Percentiles rank a stretch among this genome's conserved stretches.
Evolutionary conservation across 2,329 filamentous ascomycete species (phyloP).

Genomic region (Sclerotinia trifoliorum): DNA sequence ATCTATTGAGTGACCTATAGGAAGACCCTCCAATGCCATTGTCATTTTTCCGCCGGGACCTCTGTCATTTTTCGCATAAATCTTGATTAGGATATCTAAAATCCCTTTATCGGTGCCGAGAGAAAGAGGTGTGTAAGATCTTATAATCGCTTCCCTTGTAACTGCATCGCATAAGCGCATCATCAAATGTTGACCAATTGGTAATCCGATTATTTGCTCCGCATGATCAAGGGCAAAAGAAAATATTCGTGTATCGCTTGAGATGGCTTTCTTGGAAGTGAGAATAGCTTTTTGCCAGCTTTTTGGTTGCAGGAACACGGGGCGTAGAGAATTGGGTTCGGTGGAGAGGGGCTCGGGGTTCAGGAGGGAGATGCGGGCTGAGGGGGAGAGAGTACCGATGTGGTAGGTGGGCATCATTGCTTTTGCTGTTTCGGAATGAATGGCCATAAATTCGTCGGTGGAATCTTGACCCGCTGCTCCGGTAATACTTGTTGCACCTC

Average conservation of each 20-base stretch:
- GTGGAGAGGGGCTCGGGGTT: slow-evolving; percentile 40
- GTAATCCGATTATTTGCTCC: slow-evolving; percentile 70
- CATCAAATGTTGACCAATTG: slow-evolving; percentile 84
- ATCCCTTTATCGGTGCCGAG: slow-evolving; percentile 58
- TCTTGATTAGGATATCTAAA: slow-evolving; percentile 76
- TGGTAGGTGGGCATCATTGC: slow-evolving; percentile 85
- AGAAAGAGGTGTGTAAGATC: slow-evolving; percentile 84
- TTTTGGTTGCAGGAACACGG: slow-evolving; percentile 69
- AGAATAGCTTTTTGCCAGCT: slow-evolving; percentile 73
- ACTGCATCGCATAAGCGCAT: slow-evolving; percentile 73
- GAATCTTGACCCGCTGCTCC: slow-evolving; percentile 78
- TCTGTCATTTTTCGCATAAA: slow-evolving; percentile 65
- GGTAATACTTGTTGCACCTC: slow-evolving; percentile 80
- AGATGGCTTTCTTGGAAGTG: slow-evolving; percentile 65
- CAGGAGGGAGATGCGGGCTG: slow-evolving; percentile 45
- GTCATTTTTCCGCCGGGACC: slow-evolving; percentile 76
- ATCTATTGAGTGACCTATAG: slow-evolving; percentile 70
- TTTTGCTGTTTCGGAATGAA: slow-evolving; percentile 92
- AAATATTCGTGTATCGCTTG: slow-evolving; percentile 78
- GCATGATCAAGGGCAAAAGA: slow-evolving; percentile 73
- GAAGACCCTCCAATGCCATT: slow-evolving; percentile 69
- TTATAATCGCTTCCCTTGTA: slow-evolving; percentile 70
- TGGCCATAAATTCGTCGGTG: slow-evolving; percentile 87
- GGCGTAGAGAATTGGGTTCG: slow-evolving; percentile 48
- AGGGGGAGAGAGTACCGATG: slow-evolving; percentile 71